Percentiles rank a stretch among this genome's conserved stretches.
phyloP scores from a whole-genome alignment of 306 rosid genomes.

The Phaseolus lunatus region DNA sequence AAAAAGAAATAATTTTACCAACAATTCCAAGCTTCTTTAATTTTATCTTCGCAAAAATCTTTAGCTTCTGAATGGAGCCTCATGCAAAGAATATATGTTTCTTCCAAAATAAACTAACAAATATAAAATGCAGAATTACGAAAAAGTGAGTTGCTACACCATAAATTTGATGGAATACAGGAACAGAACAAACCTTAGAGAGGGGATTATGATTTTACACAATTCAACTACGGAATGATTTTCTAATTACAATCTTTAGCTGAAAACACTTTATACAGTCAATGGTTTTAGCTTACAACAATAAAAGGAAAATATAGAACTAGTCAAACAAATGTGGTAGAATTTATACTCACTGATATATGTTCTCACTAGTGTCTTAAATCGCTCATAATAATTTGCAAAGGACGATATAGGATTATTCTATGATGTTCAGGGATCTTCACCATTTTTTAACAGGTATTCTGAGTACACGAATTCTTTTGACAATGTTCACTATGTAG shows the following conservation, averaged over 20 bases:
- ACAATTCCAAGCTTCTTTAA: neutral
- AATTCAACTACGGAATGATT: neutral
- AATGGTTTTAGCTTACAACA: neutral
- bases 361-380: constrained; percentile 7
- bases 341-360: neutral
- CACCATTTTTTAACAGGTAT: neutral
- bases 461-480: constrained; percentile 4
- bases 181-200: neutral
- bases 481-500: neutral
- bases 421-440: constrained; percentile 17
- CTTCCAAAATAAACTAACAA: constrained; percentile 24
- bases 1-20: constrained; percentile 13
- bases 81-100: neutral
- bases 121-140: constrained; percentile 24
- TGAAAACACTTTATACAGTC: neutral
- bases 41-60: neutral
- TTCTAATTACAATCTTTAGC: constrained; percentile 8
- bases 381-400: neutral
- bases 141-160: constrained; percentile 7
- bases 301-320: neutral
- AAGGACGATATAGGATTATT: constrained; percentile 5
- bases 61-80: neutral
- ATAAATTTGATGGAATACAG: neutral
- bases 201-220: neutral
- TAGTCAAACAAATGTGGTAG: neutral